phyloP scores from a whole-genome alignment of 495 filamentous ascomycete species.

The Penicillium salamii region DNA sequence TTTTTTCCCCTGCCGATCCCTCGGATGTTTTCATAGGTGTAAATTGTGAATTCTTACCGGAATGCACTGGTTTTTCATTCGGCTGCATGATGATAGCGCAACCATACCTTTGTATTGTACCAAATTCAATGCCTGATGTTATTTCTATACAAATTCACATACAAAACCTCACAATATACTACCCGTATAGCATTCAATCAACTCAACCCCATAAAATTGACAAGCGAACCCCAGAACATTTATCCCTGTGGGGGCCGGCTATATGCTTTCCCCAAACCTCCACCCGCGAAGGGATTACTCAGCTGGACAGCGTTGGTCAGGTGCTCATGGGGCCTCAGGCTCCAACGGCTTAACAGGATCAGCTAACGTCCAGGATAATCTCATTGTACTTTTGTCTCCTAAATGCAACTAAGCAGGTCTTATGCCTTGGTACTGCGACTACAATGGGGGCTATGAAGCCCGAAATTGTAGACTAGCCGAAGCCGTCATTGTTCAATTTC shows the following conservation, averaged over 20 bases:
- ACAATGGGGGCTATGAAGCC: background rate
- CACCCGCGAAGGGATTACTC: background rate
- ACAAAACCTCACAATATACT: background rate
- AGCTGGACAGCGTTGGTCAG: background rate
- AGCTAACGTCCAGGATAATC: too few species aligned
- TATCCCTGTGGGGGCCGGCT: slow-evolving; percentile 1
- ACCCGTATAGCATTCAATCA: background rate
- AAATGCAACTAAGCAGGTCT: background rate
- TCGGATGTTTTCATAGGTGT: slow-evolving; percentile 49
- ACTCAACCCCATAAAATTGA: background rate
- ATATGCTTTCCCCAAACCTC: slow-evolving; percentile 6
- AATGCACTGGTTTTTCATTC: slow-evolving; percentile 27
- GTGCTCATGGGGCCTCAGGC: background rate
- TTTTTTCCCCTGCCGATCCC: slow-evolving; percentile 29
- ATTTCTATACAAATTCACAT: background rate
- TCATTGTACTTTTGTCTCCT: too few species aligned
- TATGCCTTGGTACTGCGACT: too few species aligned
- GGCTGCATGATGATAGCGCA: slow-evolving; percentile 9
- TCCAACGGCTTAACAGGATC: too few species aligned
- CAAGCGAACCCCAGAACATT: slow-evolving; percentile 4
- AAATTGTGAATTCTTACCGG: slow-evolving; percentile 42
- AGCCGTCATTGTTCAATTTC: background rate
- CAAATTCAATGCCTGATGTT: background rate
- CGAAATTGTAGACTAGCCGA: background rate
- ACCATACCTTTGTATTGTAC: background rate